Evolutionary conservation across 177 flowering plant species (phyloP).

Genomic region (Vitis hybrid): DNA sequence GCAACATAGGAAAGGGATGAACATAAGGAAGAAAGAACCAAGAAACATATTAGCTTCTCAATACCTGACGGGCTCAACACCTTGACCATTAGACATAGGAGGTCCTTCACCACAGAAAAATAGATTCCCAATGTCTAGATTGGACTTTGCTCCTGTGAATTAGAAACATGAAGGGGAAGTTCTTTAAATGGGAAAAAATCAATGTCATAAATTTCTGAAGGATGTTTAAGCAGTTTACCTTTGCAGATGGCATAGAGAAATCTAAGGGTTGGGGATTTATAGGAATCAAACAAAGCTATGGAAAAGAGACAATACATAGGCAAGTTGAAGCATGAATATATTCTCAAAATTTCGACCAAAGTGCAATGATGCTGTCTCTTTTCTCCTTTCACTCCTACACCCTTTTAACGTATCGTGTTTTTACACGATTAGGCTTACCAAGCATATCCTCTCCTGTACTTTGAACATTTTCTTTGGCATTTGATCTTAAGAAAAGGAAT

Average conservation of each 20-base stretch:
- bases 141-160: conserved; percentile 25
- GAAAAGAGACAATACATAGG: background rate
- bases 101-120: background rate
- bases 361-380: conserved; percentile 2
- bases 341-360: conserved; percentile 17
- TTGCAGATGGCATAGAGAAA: too few species aligned
- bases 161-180: conserved; percentile 1
- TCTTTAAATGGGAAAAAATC: background rate
- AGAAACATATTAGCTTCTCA: background rate
- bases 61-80: conserved; percentile 29
- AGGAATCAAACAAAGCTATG: background rate
- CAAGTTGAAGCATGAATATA: conserved; percentile 23
- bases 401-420: background rate
- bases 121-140: conserved; percentile 9
- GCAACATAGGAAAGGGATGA: background rate
- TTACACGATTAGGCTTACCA: background rate
- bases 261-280: too few species aligned
- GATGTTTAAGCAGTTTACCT: too few species aligned
- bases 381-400: background rate
- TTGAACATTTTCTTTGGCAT: background rate
- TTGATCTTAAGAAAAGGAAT: background rate
- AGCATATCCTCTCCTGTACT: background rate
- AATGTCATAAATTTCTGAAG: too few species aligned
- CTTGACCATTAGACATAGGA: conserved; percentile 15
- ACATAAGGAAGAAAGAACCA: background rate